Conservation (phyloP, 2,329 filamentous ascomycete genomes). For the Mollisia scopiformis region DNA sequence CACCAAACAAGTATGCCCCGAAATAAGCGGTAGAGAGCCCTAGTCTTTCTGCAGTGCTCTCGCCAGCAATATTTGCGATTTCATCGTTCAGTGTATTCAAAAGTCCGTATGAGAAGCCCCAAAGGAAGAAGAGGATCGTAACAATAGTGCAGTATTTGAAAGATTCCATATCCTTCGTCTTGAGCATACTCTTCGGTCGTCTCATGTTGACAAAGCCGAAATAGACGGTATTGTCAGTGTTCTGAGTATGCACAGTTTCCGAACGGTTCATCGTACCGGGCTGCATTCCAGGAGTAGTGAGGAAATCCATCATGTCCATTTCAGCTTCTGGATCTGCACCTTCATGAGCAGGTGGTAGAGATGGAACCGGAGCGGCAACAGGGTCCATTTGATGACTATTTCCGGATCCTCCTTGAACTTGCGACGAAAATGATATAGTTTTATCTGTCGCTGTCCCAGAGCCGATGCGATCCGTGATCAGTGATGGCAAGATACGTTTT, state of each 20-base stretch:
- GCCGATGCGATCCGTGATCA: slow-evolving; percentile 29
- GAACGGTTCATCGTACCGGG: slow-evolving; percentile 7
- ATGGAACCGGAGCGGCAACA: slow-evolving; percentile 2
- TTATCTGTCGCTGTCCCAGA: slow-evolving; percentile 15
- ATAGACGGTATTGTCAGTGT: slow-evolving; percentile 52
- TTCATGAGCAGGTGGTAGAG: slow-evolving; percentile 14
- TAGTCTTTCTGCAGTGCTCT: slow-evolving; percentile 61
- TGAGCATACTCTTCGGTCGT: slow-evolving; percentile 70
- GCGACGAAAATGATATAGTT: slow-evolving; percentile 21
- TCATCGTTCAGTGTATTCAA: slow-evolving; percentile 79
- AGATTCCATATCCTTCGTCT: slow-evolving; percentile 64
- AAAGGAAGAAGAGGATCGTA: slow-evolving; percentile 82
- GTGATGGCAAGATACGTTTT: slow-evolving; percentile 43
- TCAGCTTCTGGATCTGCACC: slow-evolving; percentile 15
- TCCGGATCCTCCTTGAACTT: slow-evolving; percentile 2
- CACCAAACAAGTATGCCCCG: slow-evolving; percentile 71
- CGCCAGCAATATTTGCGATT: slow-evolving; percentile 63
- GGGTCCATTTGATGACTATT: slow-evolving; percentile 5
- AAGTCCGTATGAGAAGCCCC: slow-evolving; percentile 89
- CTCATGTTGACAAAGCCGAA: slow-evolving; percentile 79
- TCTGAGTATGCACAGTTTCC: slow-evolving; percentile 12
- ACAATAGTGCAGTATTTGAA: slow-evolving; percentile 75
- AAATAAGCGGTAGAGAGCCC: slow-evolving; percentile 74
- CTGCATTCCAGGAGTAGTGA: slow-evolving; percentile 29
- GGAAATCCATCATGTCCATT: slow-evolving; percentile 33